Evolutionary conservation across 345 rosid species (phyloP), one percentile per base, ranked within the genome.

Genomic region (Arabis hirsuta): DNA sequence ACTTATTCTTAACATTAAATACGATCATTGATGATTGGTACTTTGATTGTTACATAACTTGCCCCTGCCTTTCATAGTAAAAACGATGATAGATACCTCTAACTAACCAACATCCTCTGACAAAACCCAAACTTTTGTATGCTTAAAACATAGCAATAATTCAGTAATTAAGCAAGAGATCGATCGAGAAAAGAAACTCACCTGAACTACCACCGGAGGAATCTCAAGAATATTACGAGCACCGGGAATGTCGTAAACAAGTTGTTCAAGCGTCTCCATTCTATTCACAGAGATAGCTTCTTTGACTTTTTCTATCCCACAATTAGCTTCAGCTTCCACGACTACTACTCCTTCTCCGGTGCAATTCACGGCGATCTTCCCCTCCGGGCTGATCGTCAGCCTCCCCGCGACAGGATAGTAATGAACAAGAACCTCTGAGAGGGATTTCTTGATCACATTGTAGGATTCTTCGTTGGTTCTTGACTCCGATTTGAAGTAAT

Each of bases 391-490:
- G 6, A 88, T 81, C 2, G 82, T 78, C 13, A 89, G 81, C 77
- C 90, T 69, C 32, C 97, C 96, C 2, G 94, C 91, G 34, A 86
- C 73, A 0, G 96, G 97, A 32, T 85, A 81, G 80, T 86, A 85
- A 57, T 76, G 81, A 65, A 85, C 92, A 67, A 89, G 89, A 26
- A 86, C 84, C 67, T 85, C 82, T 4, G 94, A 79, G 77, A 88
- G 69, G 16, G 89, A 87, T 58, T 74, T 63, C 80, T 80, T 89
- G n/a, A 89, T 80, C 12, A 84, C 82, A 55, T 79, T 79, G 72
- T 32, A 82, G 11, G 89, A 84, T 43, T 82, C 90, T 68, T 84
- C 85, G 73, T 85, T 91, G 51, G 89, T 83, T 66, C 55, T 86
- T 19, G 82, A 48, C 6, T 81, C 84, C 6, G 94, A 83, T 67